phyloP scores from a whole-genome alignment of 345 rosid species.

The Eucalyptus urophylla region DNA sequence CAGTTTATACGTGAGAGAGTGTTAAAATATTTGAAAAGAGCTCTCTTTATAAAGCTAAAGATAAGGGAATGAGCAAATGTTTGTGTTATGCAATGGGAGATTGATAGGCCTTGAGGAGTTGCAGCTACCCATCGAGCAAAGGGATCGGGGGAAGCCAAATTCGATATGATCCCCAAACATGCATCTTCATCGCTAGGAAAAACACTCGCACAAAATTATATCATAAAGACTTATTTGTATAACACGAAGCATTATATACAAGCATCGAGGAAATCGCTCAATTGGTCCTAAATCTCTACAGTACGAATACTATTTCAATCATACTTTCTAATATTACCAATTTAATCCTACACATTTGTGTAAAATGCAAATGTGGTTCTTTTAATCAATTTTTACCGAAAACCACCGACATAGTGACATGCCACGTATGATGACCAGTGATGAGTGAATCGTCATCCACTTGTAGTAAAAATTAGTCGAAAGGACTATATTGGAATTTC shows the following conservation, averaged over 20 bases:
- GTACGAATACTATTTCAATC: no score
- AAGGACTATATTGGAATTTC: neutral
- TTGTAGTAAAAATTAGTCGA: neutral
- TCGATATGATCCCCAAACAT: neutral
- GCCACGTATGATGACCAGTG: fast-evolving
- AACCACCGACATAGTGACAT: fast-evolving
- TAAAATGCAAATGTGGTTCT: neutral
- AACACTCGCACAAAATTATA: neutral
- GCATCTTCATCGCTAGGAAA: neutral
- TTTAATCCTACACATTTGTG: neutral
- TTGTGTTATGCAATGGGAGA: no score
- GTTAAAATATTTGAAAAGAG: no score
- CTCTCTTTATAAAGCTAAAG: no score
- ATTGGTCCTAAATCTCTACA: neutral
- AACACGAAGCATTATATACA: neutral
- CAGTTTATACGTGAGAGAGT: no score
- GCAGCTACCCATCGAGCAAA: no score
- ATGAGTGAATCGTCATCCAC: no score
- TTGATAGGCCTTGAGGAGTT: no score
- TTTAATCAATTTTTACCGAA: neutral
- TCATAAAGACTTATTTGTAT: neutral
- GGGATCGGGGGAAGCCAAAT: neutral
- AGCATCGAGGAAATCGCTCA: neutral
- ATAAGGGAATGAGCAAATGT: no score
- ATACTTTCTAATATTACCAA: neutral